Evolutionary conservation across 768 basidiomycete genomes (phyloP).

Genomic region (Coprinopsis cinerea): DNA sequence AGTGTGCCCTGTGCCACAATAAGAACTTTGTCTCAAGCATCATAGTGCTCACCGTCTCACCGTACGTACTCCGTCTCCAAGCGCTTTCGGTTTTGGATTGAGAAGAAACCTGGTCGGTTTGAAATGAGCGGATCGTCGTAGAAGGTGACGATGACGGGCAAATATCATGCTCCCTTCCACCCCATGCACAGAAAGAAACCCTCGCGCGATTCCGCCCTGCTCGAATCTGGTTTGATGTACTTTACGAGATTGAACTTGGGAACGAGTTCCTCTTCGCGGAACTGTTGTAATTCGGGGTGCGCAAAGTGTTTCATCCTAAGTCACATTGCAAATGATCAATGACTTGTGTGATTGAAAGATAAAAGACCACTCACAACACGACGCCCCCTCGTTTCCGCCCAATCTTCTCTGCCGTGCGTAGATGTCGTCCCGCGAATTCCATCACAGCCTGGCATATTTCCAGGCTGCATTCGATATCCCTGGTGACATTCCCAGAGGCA

Average conservation of each 20-base stretch:
- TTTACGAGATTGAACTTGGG: conserved; percentile 63
- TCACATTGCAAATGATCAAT: neutral
- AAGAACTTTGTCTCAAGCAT: too few species aligned
- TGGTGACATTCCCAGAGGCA: conserved; percentile 58
- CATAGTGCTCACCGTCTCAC: too few species aligned
- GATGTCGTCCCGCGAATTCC: conserved; percentile 51
- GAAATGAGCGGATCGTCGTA: too few species aligned
- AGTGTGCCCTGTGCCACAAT: too few species aligned
- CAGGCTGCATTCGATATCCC: conserved; percentile 65
- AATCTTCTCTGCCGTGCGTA: conserved; percentile 41
- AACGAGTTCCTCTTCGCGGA: conserved; percentile 51
- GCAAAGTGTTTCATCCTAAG: conserved; percentile 79
- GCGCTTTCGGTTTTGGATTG: too few species aligned
- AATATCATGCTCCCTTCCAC: conserved; percentile 37
- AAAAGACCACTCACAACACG: conserved; percentile 43
- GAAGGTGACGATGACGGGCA: too few species aligned
- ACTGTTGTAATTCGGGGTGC: conserved; percentile 65
- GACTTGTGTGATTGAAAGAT: conserved; percentile 8
- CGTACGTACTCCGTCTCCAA: too few species aligned
- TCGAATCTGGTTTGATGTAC: conserved; percentile 77
- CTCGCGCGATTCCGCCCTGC: conserved; percentile 72
- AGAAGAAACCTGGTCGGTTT: too few species aligned
- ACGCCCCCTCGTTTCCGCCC: conserved; percentile 42
- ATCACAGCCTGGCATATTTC: conserved; percentile 73
- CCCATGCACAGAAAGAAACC: conserved; percentile 85